Percentiles rank a stretch among this genome's conserved stretches.
phyloP scores from a whole-genome alignment of 2,329 filamentous ascomycete species.

The Penicillium sp. region DNA sequence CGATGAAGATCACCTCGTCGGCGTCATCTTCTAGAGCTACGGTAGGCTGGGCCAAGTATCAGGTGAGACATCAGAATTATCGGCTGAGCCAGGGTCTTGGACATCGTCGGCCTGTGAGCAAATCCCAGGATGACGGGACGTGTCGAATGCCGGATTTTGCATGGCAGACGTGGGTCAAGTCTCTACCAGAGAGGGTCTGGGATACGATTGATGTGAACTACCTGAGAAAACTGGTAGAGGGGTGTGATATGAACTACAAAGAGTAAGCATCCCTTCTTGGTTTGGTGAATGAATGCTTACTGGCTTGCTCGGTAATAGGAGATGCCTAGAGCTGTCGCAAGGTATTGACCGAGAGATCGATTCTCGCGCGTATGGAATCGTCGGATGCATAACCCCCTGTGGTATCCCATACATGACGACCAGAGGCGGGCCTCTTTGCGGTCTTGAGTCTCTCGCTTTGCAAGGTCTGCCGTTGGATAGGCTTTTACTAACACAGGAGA shows the following conservation, averaged over 20 bases:
- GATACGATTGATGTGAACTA: conserved; percentile 70
- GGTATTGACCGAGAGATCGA: conserved; percentile 68
- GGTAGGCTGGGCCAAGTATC: conserved; percentile 52
- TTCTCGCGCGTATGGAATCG: conserved; percentile 58
- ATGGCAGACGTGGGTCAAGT: conserved; percentile 56
- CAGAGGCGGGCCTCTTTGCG: conserved; percentile 64
- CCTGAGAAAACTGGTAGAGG: conserved; percentile 54
- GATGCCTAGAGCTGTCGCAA: conserved; percentile 69
- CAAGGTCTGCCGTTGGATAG: conserved; percentile 71
- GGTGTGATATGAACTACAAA: conserved; percentile 65
- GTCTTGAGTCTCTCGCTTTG: conserved; percentile 66
- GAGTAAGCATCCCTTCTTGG: conserved; percentile 41
- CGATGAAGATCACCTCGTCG: conserved; percentile 29
- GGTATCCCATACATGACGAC: conserved; percentile 67
- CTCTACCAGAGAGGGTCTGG: conserved; percentile 63
- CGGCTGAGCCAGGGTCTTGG: conserved; percentile 59
- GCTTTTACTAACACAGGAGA: conserved; percentile 68
- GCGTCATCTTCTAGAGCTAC: conserved; percentile 25
- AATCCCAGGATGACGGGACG: conserved; percentile 61
- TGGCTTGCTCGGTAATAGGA: conserved; percentile 28
- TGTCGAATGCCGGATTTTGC: conserved; percentile 61
- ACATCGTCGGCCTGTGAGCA: conserved; percentile 61
- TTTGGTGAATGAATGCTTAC: not conserved
- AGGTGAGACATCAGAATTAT: conserved; percentile 63
- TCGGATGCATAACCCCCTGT: conserved; percentile 70